Percentiles rank a stretch among this genome's conserved stretches.
These are phyloP conservation scores for Coniosporium tulheliwenetii DNA, from an alignment of 2,329 filamentous ascomycete species.

Conservation along the genomic window DNA sequence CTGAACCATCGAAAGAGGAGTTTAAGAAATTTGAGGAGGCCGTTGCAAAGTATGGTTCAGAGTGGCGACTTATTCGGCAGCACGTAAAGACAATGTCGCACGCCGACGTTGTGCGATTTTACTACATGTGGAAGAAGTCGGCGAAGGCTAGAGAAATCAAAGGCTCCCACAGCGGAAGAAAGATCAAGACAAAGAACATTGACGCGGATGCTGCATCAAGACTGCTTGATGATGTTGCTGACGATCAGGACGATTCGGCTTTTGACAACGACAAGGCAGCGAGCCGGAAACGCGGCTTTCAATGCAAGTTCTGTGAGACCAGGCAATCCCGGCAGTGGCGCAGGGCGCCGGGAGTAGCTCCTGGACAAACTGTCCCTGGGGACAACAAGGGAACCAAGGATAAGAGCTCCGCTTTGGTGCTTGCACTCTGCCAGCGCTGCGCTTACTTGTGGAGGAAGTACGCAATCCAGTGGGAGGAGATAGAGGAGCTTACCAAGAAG, in stretches of 20 bases:
- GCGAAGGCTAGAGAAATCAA: constrained; percentile 73
- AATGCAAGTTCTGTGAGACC: constrained; percentile 84
- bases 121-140: constrained; percentile 98
- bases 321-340: constrained; percentile 80
- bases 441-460: constrained; percentile 92
- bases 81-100: constrained; percentile 74
- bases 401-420: constrained; percentile 56
- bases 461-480: constrained; percentile 86
- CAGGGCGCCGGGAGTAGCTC: constrained; percentile 62
- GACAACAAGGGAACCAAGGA: constrained; percentile 56
- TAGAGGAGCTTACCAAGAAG: constrained; percentile 83
- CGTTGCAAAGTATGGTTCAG: constrained; percentile 78
- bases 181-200: constrained; percentile 70
- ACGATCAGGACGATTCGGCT: constrained; percentile 86
- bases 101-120: constrained; percentile 74
- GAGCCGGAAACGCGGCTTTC: constrained; percentile 65
- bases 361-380: constrained; percentile 52
- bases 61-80: constrained; percentile 66
- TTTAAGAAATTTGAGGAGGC: constrained; percentile 85
- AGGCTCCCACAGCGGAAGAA: constrained; percentile 75
- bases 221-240: constrained; percentile 79
- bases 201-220: constrained; percentile 49
- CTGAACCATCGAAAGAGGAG: constrained; percentile 61
- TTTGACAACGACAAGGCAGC: constrained; percentile 80
- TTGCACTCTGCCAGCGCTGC: constrained; percentile 79